These are phyloP conservation scores for Selenicereus undatus DNA, from an alignment of 148 eudicot species.

Conservation along the genomic window DNA sequence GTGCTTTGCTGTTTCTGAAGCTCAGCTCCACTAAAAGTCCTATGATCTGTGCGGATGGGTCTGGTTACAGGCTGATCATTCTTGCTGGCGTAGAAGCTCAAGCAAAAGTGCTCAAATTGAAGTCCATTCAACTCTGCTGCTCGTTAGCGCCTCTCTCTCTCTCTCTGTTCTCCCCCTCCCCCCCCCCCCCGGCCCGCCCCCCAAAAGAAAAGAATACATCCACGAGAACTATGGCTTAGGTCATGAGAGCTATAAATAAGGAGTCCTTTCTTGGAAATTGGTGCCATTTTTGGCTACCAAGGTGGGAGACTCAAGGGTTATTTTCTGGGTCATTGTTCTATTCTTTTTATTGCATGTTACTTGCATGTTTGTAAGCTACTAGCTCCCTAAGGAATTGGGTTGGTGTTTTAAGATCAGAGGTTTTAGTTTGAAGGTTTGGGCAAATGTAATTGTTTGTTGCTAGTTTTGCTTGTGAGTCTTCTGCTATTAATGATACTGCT, in stretches of 20 bases:
- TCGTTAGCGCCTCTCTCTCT: conserved; percentile 27
- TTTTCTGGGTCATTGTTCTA: conserved; percentile 12
- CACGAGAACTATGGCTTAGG: background rate
- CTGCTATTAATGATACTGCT: background rate
- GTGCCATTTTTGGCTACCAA: background rate
- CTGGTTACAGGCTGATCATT: conserved; percentile 23
- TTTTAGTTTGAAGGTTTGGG: background rate
- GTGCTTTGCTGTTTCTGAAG: conserved; percentile 34
- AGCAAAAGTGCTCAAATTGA: conserved; percentile 1
- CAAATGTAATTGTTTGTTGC: background rate
- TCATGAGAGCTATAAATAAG: background rate
- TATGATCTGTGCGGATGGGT: conserved; percentile 25
- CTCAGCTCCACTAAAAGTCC: conserved; percentile 26
- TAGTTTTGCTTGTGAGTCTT: background rate
- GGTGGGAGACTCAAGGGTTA: background rate
- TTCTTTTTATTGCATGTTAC: conserved; percentile 13
- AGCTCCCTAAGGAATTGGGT: background rate
- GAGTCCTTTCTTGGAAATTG: background rate
- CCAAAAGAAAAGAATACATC: background rate
- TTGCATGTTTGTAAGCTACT: conserved; percentile 22
- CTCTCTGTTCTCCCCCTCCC: background rate
- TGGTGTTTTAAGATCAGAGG: conserved; percentile 8
- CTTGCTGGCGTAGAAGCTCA: conserved; percentile 26
- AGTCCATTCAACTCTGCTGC: conserved; percentile 16
- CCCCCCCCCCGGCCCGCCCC: background rate